Base-by-base conservation (phyloP, 257 asterid genomes). In the Agastache rugosa region DNA sequence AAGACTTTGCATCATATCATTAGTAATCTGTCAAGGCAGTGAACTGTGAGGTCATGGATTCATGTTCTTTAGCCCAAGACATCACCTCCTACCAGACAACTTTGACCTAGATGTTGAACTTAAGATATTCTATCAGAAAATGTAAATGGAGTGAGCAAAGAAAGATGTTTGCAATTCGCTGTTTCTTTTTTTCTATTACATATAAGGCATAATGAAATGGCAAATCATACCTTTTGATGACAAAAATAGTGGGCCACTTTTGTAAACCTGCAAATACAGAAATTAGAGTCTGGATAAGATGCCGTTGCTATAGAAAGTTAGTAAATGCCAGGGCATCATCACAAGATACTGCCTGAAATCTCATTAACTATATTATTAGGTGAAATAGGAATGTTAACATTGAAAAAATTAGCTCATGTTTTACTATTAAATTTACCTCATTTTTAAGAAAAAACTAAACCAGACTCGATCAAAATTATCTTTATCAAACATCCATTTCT, bases 171-270 rank as follows among this genome's bases (percentile, higher is more conserved):
- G 23, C 11, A 19, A 12, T 54, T 25, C 37, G 20, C 27, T 56
- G 22, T 62, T 20, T 23, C 9, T 34, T 39, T 35, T 62, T 35
- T 73, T 63, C 73, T 8, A 47, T 56, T 14, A 76, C 74, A 45
- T 25, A 72, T 20, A 19, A 5, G 44, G 41, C 71, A 45, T 65
- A 54, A 44, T 22, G 72, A 78, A 83, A 79, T 20, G 69, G 79
- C 64, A 67, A 70, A 64, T 66, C 84, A 69, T 54, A 95, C 99
- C 99, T 93, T 85, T 95, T 59, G 98, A 95, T 72, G 99, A 93
- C 80, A 95, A 80, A 85, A 86, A 95, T 50, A 95, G 89, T 58
- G 97, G 96, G 67, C 99, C 99, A 59, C 90, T 89, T 84, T 85
- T 95, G 84, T 89, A 92, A 59, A 95, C 97, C 99, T 95, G 99